Percentiles rank a stretch among this genome's conserved stretches.
phyloP scores from a whole-genome alignment of 2,329 filamentous ascomycete species.

The Gyromitra esculenta region DNA sequence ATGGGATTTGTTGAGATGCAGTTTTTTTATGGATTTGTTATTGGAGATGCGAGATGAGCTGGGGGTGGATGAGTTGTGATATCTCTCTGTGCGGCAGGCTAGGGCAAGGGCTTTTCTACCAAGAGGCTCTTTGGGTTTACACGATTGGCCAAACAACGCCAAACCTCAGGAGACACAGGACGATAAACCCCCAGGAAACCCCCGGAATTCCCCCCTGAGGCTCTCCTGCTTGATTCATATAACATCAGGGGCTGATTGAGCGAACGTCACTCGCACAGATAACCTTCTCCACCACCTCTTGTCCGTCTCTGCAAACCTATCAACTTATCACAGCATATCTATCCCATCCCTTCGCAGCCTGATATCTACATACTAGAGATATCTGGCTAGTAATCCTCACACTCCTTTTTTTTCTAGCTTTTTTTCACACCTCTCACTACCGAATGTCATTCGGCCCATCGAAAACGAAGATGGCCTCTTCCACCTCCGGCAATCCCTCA shows the following conservation, averaged over 20 bases:
- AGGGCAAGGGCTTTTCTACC: slow-evolving; percentile 30
- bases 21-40: not conserved
- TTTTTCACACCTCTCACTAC: slow-evolving; percentile 24
- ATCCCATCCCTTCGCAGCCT: not conserved
- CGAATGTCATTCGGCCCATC: slow-evolving; percentile 49
- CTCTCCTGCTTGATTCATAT: slow-evolving; percentile 9
- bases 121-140: slow-evolving; percentile 11
- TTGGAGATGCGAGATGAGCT: not conserved
- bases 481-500: slow-evolving; percentile 54
- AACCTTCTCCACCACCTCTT: slow-evolving; percentile 8
- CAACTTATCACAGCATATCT: slow-evolving; percentile 17
- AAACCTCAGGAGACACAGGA: slow-evolving; percentile 32
- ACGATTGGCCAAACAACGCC: slow-evolving; percentile 38
- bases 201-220: slow-evolving; percentile 22
- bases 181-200: slow-evolving; percentile 15
- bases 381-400: slow-evolving; percentile 9
- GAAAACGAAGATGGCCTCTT: slow-evolving; percentile 50
- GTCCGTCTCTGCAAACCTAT: slow-evolving; percentile 5
- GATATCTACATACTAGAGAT: slow-evolving; percentile 17
- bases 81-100: not conserved
- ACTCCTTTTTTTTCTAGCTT: slow-evolving; percentile 25
- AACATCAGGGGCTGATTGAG: slow-evolving; percentile 21
- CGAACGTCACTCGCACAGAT: slow-evolving; percentile 20
- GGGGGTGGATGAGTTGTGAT: not conserved
- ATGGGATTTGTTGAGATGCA: slow-evolving; percentile 5